These are phyloP conservation scores for Fagopyrum homotropicum DNA, from an alignment of 148 eudicot species.

Conservation along the genomic window DNA sequence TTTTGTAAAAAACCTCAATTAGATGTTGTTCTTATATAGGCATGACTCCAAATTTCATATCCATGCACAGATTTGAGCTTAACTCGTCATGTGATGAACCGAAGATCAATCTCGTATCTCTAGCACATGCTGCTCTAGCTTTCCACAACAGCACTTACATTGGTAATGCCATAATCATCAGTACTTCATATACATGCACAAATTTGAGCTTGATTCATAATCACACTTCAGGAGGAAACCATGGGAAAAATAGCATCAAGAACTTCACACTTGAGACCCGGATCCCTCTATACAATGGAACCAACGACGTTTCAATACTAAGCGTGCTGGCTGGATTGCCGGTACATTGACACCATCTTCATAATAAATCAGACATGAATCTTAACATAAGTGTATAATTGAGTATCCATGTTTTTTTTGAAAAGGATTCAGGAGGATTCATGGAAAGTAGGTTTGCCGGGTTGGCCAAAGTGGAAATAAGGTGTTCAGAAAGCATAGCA, in stretches of 20 bases:
- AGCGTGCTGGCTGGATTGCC: conserved; percentile 55
- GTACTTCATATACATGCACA: not conserved
- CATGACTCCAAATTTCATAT: conserved; percentile 6
- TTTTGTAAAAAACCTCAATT: not conserved
- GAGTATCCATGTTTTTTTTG: not conserved
- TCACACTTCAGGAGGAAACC: conserved; percentile 23
- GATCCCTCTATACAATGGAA: conserved; percentile 22
- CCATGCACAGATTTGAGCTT: conserved; percentile 8
- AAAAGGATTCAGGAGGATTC: conserved; percentile 45
- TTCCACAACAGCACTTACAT: conserved; percentile 3
- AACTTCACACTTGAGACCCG: conserved; percentile 29
- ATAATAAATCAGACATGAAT: not conserved
- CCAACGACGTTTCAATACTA: conserved; percentile 31
- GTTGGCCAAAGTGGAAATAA: conserved; percentile 26
- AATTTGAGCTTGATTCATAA: not conserved
- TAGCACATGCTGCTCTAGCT: conserved; percentile 11
- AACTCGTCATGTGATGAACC: conserved; percentile 5
- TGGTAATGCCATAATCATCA: not conserved
- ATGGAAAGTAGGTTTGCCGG: conserved; percentile 42
- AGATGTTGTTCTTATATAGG: not conserved
- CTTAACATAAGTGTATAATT: not conserved
- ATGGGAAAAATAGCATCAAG: conserved; percentile 36
- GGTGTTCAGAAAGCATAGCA: conserved; percentile 17
- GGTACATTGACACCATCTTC: conserved; percentile 18
- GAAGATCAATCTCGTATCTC: not conserved